Evolutionary conservation across 768 basidiomycete species (phyloP).

Genomic region (Suillus alpinus): DNA sequence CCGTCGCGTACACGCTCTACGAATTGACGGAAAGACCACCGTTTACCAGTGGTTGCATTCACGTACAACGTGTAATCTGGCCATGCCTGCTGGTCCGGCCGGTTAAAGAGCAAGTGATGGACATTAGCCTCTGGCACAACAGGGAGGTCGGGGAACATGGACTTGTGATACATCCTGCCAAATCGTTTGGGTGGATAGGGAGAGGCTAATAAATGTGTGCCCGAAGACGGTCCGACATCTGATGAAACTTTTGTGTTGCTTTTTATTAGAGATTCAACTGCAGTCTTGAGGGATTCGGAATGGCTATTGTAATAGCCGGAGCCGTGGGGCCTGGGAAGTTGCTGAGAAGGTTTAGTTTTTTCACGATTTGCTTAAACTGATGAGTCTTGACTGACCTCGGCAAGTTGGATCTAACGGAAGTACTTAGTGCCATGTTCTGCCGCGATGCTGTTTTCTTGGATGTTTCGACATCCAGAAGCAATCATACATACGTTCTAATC

Average conservation of each 20-base stretch:
- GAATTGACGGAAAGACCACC: conserved; percentile 47
- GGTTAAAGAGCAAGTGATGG: conserved; percentile 52
- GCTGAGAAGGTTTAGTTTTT: not conserved
- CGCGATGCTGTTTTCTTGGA: not conserved
- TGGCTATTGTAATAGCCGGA: conserved; percentile 5
- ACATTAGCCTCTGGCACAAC: conserved; percentile 48
- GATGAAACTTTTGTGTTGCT: not conserved
- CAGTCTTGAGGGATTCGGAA: not conserved
- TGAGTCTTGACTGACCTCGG: not conserved
- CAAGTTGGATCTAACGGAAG: not conserved
- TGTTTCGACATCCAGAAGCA: not conserved
- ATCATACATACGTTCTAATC: not conserved
- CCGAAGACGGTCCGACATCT: not conserved
- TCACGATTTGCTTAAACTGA: not conserved
- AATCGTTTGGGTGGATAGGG: not conserved
- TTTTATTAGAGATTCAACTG: not conserved
- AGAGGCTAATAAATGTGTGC: not conserved
- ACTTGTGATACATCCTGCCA: conserved; percentile 51
- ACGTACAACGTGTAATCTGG: conserved; percentile 55
- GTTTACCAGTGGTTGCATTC: conserved; percentile 50
- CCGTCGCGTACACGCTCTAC: conserved; percentile 48
- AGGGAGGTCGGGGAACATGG: conserved; percentile 54
- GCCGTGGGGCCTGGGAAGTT: conserved; percentile 3
- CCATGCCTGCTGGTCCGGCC: conserved; percentile 53
- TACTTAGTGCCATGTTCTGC: not conserved